These are phyloP conservation scores for Teratosphaeria gauchensis DNA, from an alignment of 2,329 filamentous ascomycete species.

Conservation along the genomic window DNA sequence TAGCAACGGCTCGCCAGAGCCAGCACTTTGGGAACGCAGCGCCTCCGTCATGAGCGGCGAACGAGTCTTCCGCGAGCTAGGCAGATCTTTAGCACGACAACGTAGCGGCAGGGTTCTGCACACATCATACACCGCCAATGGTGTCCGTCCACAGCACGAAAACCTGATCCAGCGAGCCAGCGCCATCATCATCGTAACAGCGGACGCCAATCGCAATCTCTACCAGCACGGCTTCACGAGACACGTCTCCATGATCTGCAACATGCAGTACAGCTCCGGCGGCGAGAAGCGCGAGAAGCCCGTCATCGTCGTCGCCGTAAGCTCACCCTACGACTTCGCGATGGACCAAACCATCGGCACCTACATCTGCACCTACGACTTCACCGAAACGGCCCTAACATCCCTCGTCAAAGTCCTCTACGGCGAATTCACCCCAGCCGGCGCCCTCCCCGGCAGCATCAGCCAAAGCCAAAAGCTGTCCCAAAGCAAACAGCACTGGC, in stretches of 20 bases:
- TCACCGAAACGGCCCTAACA: constrained; percentile 82
- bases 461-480: constrained; percentile 78
- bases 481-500: constrained; percentile 88
- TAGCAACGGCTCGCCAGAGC: constrained; percentile 48
- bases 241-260: constrained; percentile 91
- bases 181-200: constrained; percentile 82
- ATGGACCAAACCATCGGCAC: constrained; percentile 85
- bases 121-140: constrained; percentile 91
- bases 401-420: constrained; percentile 76
- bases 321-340: constrained; percentile 92
- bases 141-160: constrained; percentile 84
- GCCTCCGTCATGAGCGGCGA: constrained; percentile 78
- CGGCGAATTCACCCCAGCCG: constrained; percentile 56
- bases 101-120: constrained; percentile 80
- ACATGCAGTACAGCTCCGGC: constrained; percentile 60
- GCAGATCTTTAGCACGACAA: constrained; percentile 75
- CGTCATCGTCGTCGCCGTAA: constrained; percentile 82
- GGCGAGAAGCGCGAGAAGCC: constrained; percentile 71
- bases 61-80: constrained; percentile 82
- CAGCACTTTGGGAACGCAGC: constrained; percentile 45
- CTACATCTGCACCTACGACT: constrained; percentile 93
- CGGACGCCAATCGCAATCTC: constrained; percentile 85
- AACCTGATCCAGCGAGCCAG: constrained; percentile 82
- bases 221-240: constrained; percentile 95
- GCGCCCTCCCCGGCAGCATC: constrained; percentile 58